Conservation (phyloP, 345 rosid genomes). For the Lumnitzera racemosa region DNA sequence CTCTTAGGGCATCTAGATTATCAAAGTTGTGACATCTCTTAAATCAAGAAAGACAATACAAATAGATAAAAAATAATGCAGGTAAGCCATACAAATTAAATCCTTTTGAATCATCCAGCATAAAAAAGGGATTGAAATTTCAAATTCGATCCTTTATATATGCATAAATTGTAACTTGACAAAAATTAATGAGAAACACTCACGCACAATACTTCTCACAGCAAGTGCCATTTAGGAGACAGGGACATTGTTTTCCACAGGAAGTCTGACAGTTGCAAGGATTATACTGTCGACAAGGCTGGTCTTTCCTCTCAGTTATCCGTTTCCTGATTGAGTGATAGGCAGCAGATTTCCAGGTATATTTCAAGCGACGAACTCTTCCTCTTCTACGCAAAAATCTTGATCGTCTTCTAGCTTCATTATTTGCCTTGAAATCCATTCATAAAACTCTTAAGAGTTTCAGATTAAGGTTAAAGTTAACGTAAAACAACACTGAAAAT, state of each 20-base stretch:
- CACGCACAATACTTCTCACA: slow-evolving; percentile 99
- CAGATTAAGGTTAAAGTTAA: not conserved
- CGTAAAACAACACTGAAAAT: not conserved
- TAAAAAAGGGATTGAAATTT: no score
- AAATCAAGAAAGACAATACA: slow-evolving; percentile 11
- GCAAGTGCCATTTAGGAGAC: slow-evolving; percentile 92
- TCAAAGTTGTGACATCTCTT: not conserved
- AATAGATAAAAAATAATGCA: no score
- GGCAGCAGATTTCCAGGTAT: slow-evolving; percentile 99
- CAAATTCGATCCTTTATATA: no score
- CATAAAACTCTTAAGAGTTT: slow-evolving; percentile 3
- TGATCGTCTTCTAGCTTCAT: slow-evolving; percentile 88
- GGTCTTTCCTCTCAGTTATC: slow-evolving; percentile 89
- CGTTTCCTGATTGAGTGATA: slow-evolving; percentile 94
- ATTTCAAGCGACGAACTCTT: slow-evolving; percentile 93
- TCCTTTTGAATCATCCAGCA: no score
- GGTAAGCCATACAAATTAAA: no score
- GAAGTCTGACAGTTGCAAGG: slow-evolving; percentile 91
- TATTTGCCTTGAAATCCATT: slow-evolving; percentile 44
- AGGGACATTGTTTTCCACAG: slow-evolving; percentile 90
- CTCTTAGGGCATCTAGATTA: slow-evolving; percentile 79
- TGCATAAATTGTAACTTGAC: no score
- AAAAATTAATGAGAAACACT: slow-evolving; percentile 19
- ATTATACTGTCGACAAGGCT: slow-evolving; percentile 97
- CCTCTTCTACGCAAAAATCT: slow-evolving; percentile 91